Evolutionary conservation across 2,329 filamentous ascomycete genomes (phyloP).

Genomic region (Balansia obtecta): DNA sequence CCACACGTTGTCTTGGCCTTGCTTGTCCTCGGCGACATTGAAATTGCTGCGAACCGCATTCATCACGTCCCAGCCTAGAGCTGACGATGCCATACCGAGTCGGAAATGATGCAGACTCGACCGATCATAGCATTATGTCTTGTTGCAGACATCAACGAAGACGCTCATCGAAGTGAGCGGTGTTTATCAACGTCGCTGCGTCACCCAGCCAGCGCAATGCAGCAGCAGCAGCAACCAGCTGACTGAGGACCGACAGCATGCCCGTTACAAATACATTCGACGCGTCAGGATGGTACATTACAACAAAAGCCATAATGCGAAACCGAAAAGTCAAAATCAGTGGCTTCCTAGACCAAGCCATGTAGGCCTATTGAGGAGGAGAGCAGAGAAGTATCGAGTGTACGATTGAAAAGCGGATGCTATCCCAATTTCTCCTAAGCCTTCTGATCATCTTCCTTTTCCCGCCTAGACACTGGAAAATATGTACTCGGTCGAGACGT

Average conservation of each 20-base stretch:
- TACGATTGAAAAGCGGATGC: background rate
- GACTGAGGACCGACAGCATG: background rate
- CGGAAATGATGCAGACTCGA: background rate
- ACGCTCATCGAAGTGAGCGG: too few species aligned
- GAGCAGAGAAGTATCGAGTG: background rate
- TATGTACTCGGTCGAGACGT: too few species aligned
- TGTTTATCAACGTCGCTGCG: background rate
- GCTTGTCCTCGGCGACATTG: conserved; percentile 14
- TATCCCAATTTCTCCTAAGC: background rate
- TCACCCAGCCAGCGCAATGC: background rate
- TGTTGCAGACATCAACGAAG: too few species aligned
- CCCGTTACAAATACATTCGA: background rate
- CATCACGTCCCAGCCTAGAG: background rate
- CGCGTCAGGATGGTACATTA: background rate
- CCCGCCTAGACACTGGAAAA: background rate
- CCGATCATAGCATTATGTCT: too few species aligned
- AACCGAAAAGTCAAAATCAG: background rate
- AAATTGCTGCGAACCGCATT: conserved; percentile 18
- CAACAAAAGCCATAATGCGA: background rate
- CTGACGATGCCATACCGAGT: background rate
- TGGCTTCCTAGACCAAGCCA: background rate
- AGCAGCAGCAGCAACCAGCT: background rate
- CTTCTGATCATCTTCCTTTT: background rate
- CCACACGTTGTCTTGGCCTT: conserved; percentile 35
- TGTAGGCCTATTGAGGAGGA: background rate